Base-by-base conservation (phyloP, 129 eudicot species). In the Oenanthe sinensis region DNA sequence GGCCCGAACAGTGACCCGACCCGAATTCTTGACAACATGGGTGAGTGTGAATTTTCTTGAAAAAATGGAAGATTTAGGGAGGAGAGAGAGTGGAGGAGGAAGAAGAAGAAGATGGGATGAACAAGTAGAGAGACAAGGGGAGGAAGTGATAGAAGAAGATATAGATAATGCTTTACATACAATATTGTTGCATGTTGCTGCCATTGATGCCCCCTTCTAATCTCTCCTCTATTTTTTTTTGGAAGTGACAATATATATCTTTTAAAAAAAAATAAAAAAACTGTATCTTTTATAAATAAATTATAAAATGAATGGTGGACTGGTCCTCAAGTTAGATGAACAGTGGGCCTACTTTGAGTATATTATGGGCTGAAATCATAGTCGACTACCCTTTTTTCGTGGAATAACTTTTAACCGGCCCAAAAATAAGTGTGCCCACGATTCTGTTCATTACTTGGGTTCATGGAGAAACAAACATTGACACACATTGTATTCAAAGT, bases 1-100 rank as follows among this genome's bases (percentile, higher is more conserved):
- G 50, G 92, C 93, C 65, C 88, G 93, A 83, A 91, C 75, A 83
- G 73, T 82, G 71, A 75, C 14, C 6, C 39, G 75, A 26, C 85
- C 88, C 75, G 43, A 15, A 75, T 74, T 83, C 82, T 85, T 26
- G 86, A 15, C 19, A 5, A 30, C 70, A 69, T 70, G 70, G 54
- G 55, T 43, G 49, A 76, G 52, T 43, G 76, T 36, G 22, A n/a
- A 30, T 22, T 72, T 72, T 43, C 8, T 43, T 44, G 76, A 68
- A 15, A 33, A 15, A 33, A 13, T 15, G 73, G 44, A 44, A 44
- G 76, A 72, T 5, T 12, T 26, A 26, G 60, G 77, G 14, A 45
- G 60, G 58, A 63, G 84, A 39, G 71, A 63, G 83, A 26, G 82
- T 39, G 68, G 47, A 69, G 78, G 68, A 45, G 17, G 58, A 63